A percentile compares a stretch with the other conserved stretches of the same genome.
These are phyloP conservation scores for Grosmannia serpens DNA, from an alignment of 2,329 filamentous ascomycete species.

Conservation along the genomic window DNA sequence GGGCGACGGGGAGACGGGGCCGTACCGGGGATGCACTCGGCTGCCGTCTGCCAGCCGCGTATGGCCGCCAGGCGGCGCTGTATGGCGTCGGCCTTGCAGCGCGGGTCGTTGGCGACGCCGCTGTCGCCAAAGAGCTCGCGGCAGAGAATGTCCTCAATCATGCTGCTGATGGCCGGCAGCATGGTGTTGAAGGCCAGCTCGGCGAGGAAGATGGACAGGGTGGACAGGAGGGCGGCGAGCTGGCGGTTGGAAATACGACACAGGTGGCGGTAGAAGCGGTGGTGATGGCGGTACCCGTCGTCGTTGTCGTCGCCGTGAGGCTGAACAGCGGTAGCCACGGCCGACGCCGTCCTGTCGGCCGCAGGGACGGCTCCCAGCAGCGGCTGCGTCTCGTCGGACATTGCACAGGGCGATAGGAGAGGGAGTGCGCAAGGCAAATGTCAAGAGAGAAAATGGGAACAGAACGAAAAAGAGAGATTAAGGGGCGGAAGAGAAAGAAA, in stretches of 20 bases:
- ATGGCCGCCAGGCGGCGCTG: constrained; percentile 41
- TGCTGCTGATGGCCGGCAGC: constrained; percentile 31
- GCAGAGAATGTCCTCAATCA: constrained; percentile 44
- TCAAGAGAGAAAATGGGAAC: neutral
- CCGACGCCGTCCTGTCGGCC: neutral
- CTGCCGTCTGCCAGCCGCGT: constrained; percentile 31
- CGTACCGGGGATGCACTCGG: constrained; percentile 30
- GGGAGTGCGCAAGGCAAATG: neutral
- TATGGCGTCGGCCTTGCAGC: constrained; percentile 37
- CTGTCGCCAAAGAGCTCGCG: constrained; percentile 21
- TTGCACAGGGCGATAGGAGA: neutral
- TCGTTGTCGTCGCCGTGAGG: neutral
- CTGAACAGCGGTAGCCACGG: too few relatives aligned
- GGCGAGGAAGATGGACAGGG: constrained; percentile 27
- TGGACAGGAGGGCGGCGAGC: constrained; percentile 17
- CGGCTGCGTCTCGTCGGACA: constrained; percentile 3
- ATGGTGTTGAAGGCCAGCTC: constrained; percentile 24
- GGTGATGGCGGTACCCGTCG: constrained; percentile 6
- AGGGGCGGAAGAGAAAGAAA: too few relatives aligned
- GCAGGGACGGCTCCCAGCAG: neutral
- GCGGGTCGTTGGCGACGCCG: constrained; percentile 25
- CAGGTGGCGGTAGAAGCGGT: too few relatives aligned
- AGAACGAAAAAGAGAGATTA: neutral
- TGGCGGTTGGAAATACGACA: too few relatives aligned
- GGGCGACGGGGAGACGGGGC: neutral